Percentiles rank a stretch among this genome's conserved stretches.
Conservation (phyloP, 1,139 yeast genomes). For the Blastobotrys aristatus region DNA sequence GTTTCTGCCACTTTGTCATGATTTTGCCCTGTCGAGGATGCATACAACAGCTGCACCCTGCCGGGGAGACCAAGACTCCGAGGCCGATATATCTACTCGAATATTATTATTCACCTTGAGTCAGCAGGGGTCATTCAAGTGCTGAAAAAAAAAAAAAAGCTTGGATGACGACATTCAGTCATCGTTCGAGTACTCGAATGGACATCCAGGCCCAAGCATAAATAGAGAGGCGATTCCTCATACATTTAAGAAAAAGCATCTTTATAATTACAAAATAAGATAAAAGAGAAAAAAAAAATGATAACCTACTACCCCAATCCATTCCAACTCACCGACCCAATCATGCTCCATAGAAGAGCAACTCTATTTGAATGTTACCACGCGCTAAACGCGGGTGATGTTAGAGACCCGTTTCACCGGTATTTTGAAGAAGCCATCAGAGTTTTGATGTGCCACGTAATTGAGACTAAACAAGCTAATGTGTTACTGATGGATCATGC, state of each 20-base stretch:
- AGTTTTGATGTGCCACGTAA: not conserved
- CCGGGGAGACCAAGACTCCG: no score
- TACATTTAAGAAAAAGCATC: not conserved
- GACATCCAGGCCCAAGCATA: no score
- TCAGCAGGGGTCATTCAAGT: no score
- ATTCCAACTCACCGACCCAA: not conserved
- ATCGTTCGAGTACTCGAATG: no score
- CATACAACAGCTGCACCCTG: no score
- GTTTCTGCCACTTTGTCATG: no score
- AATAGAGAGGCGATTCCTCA: no score
- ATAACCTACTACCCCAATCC: slow-evolving; percentile 4
- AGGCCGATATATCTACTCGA: no score
- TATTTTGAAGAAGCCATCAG: not conserved
- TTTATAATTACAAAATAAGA: not conserved
- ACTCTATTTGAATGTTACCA: not conserved
- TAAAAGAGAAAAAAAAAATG: not conserved
- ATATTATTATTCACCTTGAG: no score
- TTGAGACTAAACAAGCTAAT: slow-evolving; percentile 1
- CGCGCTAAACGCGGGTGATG: not conserved
- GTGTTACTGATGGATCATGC: not conserved
- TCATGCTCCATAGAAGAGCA: not conserved
- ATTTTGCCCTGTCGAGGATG: no score
- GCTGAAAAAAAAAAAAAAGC: no score
- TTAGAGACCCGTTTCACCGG: not conserved
- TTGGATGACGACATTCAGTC: no score